A percentile compares a stretch with the other conserved stretches of the same genome.
Evolutionary conservation across 2,329 filamentous ascomycete species (phyloP).

Genomic region (Nigrospora sphaerica): DNA sequence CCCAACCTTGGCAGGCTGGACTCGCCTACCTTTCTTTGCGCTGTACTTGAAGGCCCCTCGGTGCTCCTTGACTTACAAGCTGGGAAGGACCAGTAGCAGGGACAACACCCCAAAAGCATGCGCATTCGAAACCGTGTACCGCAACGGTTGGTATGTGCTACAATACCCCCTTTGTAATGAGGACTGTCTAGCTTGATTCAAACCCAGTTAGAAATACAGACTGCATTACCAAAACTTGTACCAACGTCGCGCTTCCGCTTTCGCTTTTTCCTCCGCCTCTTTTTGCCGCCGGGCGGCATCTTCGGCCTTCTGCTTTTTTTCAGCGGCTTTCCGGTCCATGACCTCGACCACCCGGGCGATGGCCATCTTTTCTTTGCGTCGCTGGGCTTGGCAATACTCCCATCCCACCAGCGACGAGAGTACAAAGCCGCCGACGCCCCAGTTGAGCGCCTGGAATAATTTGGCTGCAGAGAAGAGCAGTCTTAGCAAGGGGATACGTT

Average conservation of each 20-base stretch:
- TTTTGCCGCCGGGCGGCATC: conserved; percentile 33
- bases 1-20: no score
- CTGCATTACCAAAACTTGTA: conserved; percentile 47
- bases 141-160: no score
- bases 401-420: conserved; percentile 65
- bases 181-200: no score
- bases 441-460: conserved; percentile 67
- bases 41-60: no score
- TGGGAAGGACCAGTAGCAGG: no score
- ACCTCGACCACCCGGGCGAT: conserved; percentile 84
- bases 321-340: conserved; percentile 64
- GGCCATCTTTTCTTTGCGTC: conserved; percentile 68
- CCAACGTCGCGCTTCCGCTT: conserved; percentile 34
- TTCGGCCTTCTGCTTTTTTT: conserved; percentile 39
- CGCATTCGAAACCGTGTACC: no score
- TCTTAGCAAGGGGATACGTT: no score
- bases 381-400: conserved; percentile 74
- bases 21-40: no score
- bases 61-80: no score
- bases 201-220: not conserved
- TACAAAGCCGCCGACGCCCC: conserved; percentile 75
- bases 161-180: no score
- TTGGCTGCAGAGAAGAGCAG: conserved; percentile 32
- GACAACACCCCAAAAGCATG: no score
- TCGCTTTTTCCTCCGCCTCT: conserved; percentile 33